Evolutionary conservation across 2,329 filamentous ascomycete species (phyloP).

Genomic region (Paramyrothecium roridum): DNA sequence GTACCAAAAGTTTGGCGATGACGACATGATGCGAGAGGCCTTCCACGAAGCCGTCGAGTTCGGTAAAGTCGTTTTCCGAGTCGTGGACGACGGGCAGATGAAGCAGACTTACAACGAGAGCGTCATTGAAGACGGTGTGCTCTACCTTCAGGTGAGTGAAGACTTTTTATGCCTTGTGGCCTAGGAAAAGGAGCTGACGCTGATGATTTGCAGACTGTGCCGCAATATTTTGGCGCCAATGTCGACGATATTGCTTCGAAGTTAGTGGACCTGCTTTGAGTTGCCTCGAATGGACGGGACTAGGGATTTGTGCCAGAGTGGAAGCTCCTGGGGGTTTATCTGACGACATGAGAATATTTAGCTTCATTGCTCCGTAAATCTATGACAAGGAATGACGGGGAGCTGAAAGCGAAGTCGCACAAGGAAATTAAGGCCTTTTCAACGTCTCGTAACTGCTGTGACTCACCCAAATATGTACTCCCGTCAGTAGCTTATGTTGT

Average conservation of each 20-base stretch:
- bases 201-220: constrained; percentile 24
- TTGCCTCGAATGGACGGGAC: background rate
- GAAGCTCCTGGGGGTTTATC: background rate
- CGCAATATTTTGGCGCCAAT: constrained; percentile 34
- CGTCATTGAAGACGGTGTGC: constrained; percentile 42
- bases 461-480: too few species aligned
- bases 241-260: constrained; percentile 27
- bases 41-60: constrained; percentile 43
- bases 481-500: too few species aligned
- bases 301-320: background rate
- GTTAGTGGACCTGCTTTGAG: constrained; percentile 31
- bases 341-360: background rate
- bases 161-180: background rate
- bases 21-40: constrained; percentile 47
- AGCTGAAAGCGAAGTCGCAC: too few species aligned
- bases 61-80: constrained; percentile 38
- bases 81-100: constrained; percentile 40
- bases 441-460: too few species aligned
- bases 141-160: constrained; percentile 45
- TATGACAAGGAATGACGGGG: too few species aligned
- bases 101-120: constrained; percentile 41
- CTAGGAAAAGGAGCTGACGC: background rate
- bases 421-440: too few species aligned
- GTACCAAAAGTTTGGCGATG: constrained; percentile 40
- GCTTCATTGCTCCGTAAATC: too few species aligned